phyloP scores from a whole-genome alignment of 75 land plant genomes.

The Adiantum capillusveneris region DNA sequence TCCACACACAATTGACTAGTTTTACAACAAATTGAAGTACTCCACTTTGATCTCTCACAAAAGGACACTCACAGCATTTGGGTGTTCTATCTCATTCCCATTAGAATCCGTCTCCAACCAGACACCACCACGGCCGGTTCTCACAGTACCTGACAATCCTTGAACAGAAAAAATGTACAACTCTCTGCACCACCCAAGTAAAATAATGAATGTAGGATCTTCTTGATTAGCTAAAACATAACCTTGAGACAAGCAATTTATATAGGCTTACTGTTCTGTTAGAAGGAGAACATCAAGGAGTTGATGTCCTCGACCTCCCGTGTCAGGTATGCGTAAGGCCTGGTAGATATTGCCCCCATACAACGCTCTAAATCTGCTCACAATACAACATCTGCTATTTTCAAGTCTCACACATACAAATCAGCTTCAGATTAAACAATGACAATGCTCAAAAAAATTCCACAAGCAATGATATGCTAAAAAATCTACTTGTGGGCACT shows the following conservation, averaged over 20 bases:
- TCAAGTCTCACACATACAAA: too few species aligned
- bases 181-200: neutral
- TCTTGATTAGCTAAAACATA: neutral
- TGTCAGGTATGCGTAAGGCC: constrained; percentile 6
- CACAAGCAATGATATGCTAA: too few species aligned
- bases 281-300: constrained; percentile 3
- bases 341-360: constrained; percentile 3
- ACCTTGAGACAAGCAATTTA: neutral
- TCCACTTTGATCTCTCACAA: too few species aligned
- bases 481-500: too few species aligned
- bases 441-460: too few species aligned
- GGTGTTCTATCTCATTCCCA: neutral
- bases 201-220: neutral
- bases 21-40: too few species aligned
- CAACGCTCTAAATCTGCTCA: constrained; percentile 1
- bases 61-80: constrained; percentile 8
- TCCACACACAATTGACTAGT: too few species aligned
- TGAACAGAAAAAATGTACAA: neutral
- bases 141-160: neutral
- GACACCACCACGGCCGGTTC: neutral
- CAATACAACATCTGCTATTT: neutral
- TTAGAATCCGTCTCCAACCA: constrained; percentile 3
- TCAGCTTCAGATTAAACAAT: too few species aligned
- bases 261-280: neutral
- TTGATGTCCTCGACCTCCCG: constrained; percentile 4